phyloP scores from a whole-genome alignment of 176 grass and related monocot species.

The Avena sativa region DNA sequence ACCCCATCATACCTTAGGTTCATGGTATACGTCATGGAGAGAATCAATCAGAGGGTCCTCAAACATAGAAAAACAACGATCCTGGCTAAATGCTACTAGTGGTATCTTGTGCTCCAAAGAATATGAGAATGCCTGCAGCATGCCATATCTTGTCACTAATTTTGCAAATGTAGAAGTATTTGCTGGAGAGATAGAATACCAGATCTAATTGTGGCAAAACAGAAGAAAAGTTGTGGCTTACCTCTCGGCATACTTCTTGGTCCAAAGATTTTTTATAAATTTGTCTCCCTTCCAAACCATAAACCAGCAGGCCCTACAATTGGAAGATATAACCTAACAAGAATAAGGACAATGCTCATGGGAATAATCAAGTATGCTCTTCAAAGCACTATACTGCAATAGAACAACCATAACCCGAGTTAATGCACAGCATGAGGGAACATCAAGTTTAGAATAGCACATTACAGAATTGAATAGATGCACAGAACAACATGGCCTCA shows the following conservation, averaged over 20 bases:
- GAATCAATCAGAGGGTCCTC: constrained; percentile 90
- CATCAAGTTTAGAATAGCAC: constrained; percentile 15
- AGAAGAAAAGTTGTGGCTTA: constrained; percentile 38
- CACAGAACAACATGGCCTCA: neutral
- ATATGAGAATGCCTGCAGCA: constrained; percentile 80
- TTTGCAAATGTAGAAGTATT: constrained; percentile 19
- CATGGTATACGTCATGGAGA: constrained; percentile 82
- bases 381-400: neutral
- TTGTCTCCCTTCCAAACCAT: constrained; percentile 81
- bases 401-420: neutral
- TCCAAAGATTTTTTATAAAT: constrained; percentile 88
- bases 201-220: constrained; percentile 17
- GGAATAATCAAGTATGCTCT: constrained; percentile 14
- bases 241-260: constrained; percentile 89
- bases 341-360: constrained; percentile 14
- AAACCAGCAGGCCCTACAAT: constrained; percentile 88
- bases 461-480: constrained; percentile 18
- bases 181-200: neutral
- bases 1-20: constrained; percentile 72
- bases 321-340: constrained; percentile 36
- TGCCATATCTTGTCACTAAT: constrained; percentile 25
- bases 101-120: constrained; percentile 88
- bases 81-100: constrained; percentile 91
- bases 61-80: constrained; percentile 86
- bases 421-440: neutral